Percentiles rank a stretch among this genome's conserved stretches.
phyloP scores from a whole-genome alignment of 805 yeast species.

The Alloascoidea hylecoeti region DNA sequence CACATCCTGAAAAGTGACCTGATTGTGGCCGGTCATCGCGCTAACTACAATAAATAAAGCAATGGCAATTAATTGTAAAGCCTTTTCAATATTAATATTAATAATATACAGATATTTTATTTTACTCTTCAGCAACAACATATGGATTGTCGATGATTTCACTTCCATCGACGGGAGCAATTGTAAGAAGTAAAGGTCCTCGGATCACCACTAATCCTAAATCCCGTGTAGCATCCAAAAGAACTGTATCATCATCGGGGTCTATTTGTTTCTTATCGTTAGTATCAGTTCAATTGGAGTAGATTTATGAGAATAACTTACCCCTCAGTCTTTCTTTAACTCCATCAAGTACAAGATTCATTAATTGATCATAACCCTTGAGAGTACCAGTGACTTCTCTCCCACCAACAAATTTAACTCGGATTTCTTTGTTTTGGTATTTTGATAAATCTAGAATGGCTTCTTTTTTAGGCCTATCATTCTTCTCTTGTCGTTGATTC shows the following conservation, averaged over 20 bases:
- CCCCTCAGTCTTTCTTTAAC: conserved; percentile 51
- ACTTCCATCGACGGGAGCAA: conserved; percentile 60
- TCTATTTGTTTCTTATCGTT: conserved; percentile 19
- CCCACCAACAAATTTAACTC: conserved; percentile 77
- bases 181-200: conserved; percentile 63
- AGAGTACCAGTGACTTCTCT: conserved; percentile 62
- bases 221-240: conserved; percentile 44
- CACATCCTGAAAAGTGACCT: too few species aligned
- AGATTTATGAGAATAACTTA: conserved; percentile 13
- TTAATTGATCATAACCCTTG: conserved; percentile 89
- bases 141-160: conserved; percentile 64
- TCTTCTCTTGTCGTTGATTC: conserved; percentile 9
- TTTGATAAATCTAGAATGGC: conserved; percentile 73
- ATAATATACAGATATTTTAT: not conserved
- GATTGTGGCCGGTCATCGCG: too few species aligned
- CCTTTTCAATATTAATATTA: too few species aligned
- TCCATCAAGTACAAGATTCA: conserved; percentile 64
- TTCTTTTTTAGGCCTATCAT: conserved; percentile 79
- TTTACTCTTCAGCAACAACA: conserved; percentile 13
- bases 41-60: too few species aligned
- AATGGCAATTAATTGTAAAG: too few species aligned
- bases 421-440: conserved; percentile 57
- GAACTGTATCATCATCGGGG: conserved; percentile 42
- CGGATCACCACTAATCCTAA: conserved; percentile 76
- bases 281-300: not conserved